Base-by-base conservation (phyloP, 805 yeast genomes). In the Cyberlindnera maritima region DNA sequence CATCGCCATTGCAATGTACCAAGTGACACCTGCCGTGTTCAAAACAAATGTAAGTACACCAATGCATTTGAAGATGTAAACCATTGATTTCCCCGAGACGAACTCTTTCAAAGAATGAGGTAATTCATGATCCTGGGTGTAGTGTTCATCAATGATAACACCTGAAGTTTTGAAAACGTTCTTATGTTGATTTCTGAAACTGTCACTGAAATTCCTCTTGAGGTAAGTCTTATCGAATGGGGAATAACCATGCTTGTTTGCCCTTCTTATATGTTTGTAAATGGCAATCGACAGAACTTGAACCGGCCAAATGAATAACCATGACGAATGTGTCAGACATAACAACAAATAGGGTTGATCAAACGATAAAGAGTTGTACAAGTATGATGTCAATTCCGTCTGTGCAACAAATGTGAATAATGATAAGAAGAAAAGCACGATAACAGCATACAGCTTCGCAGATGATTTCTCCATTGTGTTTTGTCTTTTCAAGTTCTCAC, bases 1-100 rank as follows among this genome's bases (percentile, higher is more conserved):
- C 60, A 86, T 66, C 26, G 81, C 74, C 81, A 89, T 87, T 11
- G 96, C 85, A 15, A 86, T 76, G 61, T 88, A 89, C 96, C 96
- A 88, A 2, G 96, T 79, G 17, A 78, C 70, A 1, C 95, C 96
- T 0, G 96, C 96, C 2, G 80, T 50, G 17, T 86, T 86, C 50
- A 88, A 69, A 7, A 88, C 76, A 9, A 77, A 26, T 3, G 85
- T 74, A 26, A 85, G 67, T 3, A 75, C 41, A 3, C 72, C 64
- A 4, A 79, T 63, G 20, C 74, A 67, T 33, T 56, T 55, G 32
- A 75, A 54, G 13, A 85, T 67, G 60, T 81, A 79, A 38, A 20
- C 14, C 13, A 61, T 55, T 3, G 62, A 48, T 18, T 23, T 25
- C 2, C 52, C 45, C 13, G 10, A 7, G 26, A 54, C 7, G 40